Base-by-base conservation (phyloP, 2,329 filamentous ascomycete genomes). In the Alternaria brassicae region DNA sequence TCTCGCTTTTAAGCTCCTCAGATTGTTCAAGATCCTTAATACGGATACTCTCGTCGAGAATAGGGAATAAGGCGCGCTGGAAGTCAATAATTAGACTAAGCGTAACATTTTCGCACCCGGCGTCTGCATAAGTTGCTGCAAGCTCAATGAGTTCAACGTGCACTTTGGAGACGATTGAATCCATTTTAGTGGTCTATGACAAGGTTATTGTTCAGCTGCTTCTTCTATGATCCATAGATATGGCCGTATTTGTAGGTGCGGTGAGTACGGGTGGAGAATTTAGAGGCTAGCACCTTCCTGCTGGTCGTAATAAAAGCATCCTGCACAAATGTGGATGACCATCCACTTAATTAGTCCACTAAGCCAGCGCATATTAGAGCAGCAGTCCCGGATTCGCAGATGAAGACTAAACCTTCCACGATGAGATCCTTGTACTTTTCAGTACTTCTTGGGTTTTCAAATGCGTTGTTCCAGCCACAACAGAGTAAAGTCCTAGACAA, bases 361-460 rank as follows among this genome's bases (percentile, higher is more conserved):
- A 3, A 60, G 28, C 23, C 8, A n/a, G 7, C 36, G 30, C 21
- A 56, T 52, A 56, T 57, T 56, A 48, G n/a, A 57, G 53, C 7
- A 57, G 37, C 10, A 53, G 30, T 27, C 17, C 36, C 13, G 25
- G 48, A 57, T 32, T 57, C 21, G 4, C 10, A 50, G 36, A 7
- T 42, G 6, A 56, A 45, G 19, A 49, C 50, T 36, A 30, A 37
- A 39, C 42, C 30, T 42, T 37, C 39, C 5, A 51, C 17, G 13
- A 56, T 56, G n/a, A 57, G 25, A 57, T 50, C 9, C 15, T 42
- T 56, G 7, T 39, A 50, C 44, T 50, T 53, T 53, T 39, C 50
- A 34, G 48, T 58, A 57, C 42, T 54, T 53, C 5, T 48, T 21
- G 15, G 42, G 9, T 30, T 55, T 40, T 48, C 27, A 17, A 30